Conservation (phyloP, 2,329 filamentous ascomycete genomes). For the Botrytis deweyae region DNA sequence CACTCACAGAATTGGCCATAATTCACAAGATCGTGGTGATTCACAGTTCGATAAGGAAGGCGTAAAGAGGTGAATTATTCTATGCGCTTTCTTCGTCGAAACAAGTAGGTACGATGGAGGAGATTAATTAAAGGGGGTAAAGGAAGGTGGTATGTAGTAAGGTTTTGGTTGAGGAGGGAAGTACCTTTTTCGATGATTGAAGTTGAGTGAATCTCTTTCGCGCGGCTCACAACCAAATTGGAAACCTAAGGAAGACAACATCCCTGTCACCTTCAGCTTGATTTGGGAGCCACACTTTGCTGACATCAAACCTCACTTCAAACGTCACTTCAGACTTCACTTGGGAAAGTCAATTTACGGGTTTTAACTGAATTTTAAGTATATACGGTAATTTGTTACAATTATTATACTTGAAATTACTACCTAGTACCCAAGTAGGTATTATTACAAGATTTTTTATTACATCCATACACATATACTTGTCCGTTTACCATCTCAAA, state of each 20-base stretch:
- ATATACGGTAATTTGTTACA: no score
- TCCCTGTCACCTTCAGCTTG: slow-evolving; percentile 9
- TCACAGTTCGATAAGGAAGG: slow-evolving; percentile 19
- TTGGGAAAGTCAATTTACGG: no score
- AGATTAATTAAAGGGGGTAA: slow-evolving; percentile 13
- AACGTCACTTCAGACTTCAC: neutral
- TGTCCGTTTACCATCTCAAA: neutral
- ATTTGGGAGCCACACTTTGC: neutral
- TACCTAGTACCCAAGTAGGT: neutral
- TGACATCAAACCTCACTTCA: neutral
- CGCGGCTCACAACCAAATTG: slow-evolving; percentile 4
- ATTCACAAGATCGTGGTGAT: slow-evolving; percentile 14
- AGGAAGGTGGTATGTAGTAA: neutral
- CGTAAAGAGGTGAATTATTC: slow-evolving; percentile 13
- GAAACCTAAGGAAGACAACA: slow-evolving; percentile 18
- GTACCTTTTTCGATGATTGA: slow-evolving; percentile 12
- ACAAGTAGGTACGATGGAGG: neutral
- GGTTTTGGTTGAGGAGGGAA: neutral
- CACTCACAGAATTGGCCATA: slow-evolving; percentile 24
- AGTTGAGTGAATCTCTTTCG: slow-evolving; percentile 7
- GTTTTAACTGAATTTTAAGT: no score
- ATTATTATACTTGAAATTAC: neutral
- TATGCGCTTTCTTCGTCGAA: slow-evolving; percentile 1
- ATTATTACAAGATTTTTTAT: neutral
- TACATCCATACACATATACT: neutral